These are phyloP conservation scores for Cadophora sp. DNA, from an alignment of 2,329 filamentous ascomycete species.

Conservation along the genomic window DNA sequence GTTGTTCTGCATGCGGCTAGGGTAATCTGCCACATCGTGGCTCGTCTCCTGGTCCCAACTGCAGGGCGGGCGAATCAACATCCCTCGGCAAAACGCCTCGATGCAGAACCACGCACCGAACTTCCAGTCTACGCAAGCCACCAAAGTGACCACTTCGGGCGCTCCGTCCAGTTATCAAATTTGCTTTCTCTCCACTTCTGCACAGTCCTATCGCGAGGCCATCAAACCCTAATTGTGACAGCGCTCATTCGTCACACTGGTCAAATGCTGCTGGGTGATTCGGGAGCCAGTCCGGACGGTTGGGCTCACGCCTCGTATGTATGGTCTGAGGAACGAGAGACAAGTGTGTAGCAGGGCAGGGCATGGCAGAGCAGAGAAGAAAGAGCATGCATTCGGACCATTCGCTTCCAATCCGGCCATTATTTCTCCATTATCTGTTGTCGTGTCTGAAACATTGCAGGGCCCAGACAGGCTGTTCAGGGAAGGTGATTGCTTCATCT, in stretches of 20 bases:
- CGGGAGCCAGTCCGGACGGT: constrained; percentile 1
- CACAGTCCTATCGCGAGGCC: constrained; percentile 8
- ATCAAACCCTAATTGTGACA: constrained; percentile 5
- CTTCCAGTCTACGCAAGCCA: constrained; percentile 33
- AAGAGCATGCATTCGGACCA: constrained; percentile 5
- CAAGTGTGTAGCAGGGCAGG: neutral
- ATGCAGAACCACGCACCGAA: constrained; percentile 20
- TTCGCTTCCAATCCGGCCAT: neutral
- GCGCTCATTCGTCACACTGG: constrained; percentile 8
- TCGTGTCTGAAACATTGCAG: constrained; percentile 9
- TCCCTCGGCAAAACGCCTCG: constrained; percentile 15
- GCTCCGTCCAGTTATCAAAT: constrained; percentile 26
- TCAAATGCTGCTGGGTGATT: neutral
- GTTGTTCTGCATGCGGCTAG: constrained; percentile 29
- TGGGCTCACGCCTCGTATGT: neutral
- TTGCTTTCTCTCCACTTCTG: constrained; percentile 10
- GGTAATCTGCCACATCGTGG: constrained; percentile 18
- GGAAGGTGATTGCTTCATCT: neutral
- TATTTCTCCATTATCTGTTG: neutral
- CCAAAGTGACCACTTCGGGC: constrained; percentile 27
- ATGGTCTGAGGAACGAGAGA: constrained; percentile 12
- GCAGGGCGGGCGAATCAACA: constrained; percentile 5
- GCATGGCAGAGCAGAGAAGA: neutral
- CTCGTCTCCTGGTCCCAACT: constrained; percentile 4
- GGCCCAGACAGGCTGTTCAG: constrained; percentile 5